phyloP scores from a whole-genome alignment of 495 filamentous ascomycete species.

The Friedmanniomyces simplex region DNA sequence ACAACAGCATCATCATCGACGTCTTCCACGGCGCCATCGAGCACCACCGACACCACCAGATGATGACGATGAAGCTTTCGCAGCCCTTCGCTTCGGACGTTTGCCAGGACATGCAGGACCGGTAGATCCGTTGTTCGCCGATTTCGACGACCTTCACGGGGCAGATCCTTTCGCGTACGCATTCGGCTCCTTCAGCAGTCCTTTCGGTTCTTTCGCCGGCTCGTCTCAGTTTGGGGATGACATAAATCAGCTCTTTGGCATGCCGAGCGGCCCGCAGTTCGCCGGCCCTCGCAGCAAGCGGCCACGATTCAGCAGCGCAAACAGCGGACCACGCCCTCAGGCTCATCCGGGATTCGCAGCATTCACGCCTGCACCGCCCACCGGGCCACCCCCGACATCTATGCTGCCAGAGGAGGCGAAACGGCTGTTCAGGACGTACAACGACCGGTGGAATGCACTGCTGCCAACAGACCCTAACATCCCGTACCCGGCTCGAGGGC shows the following conservation, averaged over 20 bases:
- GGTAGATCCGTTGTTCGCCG: not conserved
- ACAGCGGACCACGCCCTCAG: not conserved
- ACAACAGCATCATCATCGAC: not conserved
- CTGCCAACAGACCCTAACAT: conserved; percentile 13
- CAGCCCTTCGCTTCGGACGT: not conserved
- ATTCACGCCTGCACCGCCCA: not conserved
- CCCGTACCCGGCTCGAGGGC: conserved; percentile 11
- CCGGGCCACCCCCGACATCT: not conserved
- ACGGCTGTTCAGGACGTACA: conserved; percentile 9
- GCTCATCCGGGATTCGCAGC: not conserved
- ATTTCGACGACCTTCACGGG: not conserved
- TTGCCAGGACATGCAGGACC: not conserved
- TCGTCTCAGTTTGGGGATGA: not conserved
- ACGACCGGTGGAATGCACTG: conserved; percentile 12
- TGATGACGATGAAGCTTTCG: not conserved
- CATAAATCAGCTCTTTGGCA: not conserved
- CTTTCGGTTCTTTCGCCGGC: not conserved
- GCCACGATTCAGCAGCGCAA: not conserved
- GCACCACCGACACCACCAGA: not conserved
- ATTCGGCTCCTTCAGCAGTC: not conserved
- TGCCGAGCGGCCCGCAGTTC: not conserved
- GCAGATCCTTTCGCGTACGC: not conserved
- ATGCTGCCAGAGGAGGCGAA: conserved; percentile 10
- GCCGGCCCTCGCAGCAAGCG: not conserved
- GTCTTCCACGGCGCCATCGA: not conserved